A percentile compares a stretch with the other conserved stretches of the same genome.
These are phyloP conservation scores for Ballota nigra DNA, from an alignment of 257 asterid genomes.

Conservation along the genomic window DNA sequence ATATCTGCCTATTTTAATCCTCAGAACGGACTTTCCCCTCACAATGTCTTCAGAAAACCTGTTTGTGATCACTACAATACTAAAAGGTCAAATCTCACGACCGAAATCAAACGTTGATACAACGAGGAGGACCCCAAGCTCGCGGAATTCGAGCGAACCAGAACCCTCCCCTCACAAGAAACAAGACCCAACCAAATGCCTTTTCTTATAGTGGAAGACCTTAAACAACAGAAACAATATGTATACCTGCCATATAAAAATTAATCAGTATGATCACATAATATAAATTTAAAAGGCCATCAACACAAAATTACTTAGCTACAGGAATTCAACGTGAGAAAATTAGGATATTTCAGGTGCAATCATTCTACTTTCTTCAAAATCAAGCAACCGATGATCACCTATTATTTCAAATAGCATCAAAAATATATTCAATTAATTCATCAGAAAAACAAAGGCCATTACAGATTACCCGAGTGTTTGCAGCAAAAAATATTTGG, in stretches of 20 bases:
- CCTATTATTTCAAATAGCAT: slow-evolving; percentile 22
- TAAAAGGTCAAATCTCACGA: slow-evolving; percentile 7
- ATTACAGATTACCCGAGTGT: slow-evolving; percentile 9
- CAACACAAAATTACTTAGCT: not conserved
- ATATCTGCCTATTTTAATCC: slow-evolving; percentile 3
- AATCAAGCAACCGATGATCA: slow-evolving; percentile 28
- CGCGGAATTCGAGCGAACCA: slow-evolving; percentile 45
- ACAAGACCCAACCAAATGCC: slow-evolving; percentile 25
- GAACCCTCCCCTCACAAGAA: slow-evolving; percentile 43
- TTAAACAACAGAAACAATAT: slow-evolving; percentile 10
- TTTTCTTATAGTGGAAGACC: slow-evolving; percentile 18
- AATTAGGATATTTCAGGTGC: not conserved
- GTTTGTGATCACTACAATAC: slow-evolving; percentile 9
- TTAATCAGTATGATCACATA: slow-evolving; percentile 17
- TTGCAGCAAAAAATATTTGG: not conserved
- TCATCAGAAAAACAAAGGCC: slow-evolving; percentile 17
- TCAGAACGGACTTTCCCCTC: slow-evolving; percentile 9
- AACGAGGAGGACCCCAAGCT: slow-evolving; percentile 63
- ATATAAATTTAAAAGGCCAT: not conserved
- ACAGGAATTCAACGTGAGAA: not conserved
- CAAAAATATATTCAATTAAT: not conserved
- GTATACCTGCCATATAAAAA: slow-evolving; percentile 24
- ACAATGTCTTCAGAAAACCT: slow-evolving; percentile 20
- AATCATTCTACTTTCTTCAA: slow-evolving; percentile 21
- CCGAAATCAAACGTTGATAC: not conserved